Evolutionary conservation across 768 basidiomycete species (phyloP), one percentile per base, ranked within the genome.

Genomic region (Filobasidium floriforme): DNA sequence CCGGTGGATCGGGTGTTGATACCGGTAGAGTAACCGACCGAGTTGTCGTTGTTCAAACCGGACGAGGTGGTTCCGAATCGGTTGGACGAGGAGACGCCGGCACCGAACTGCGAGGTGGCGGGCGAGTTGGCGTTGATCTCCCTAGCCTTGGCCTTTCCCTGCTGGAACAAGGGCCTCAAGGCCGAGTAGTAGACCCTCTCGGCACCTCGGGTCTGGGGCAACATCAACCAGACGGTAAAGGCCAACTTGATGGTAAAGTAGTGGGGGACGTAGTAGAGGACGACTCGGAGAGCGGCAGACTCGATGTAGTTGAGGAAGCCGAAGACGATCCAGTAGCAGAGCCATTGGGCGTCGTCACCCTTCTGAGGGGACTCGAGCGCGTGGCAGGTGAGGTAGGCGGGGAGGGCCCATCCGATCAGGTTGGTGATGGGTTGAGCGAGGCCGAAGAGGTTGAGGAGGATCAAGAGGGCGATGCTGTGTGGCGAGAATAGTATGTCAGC

Each of bases 381-480:
- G 80, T 88, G 89, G 83, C 97, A 86, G 59, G 93, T 96, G 78
- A 97, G 86, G 79, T 91, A 98, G 4, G 92, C 92, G 28, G 96
- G 96, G 73, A 98, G 83, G 32, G 82, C 89, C 88, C 89, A 98
- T 62, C 93, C 96, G 75, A 99, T 85, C 73, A 96, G 83, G 81
- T 96, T 94, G 66, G 94, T 93, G 70, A 94, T 84, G 73, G 92
- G 90, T 7, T 87, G 84, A 60, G 96, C 96, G 74, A 93, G 86
- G 59, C 92, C 84, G 82, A 79, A 73, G 60, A 80, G 69, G 76
- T 79, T 80, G 74, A 80, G 74, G 73, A 79, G 76, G 73, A 80
- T 77, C 60, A 79, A 61, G 46, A 72, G 65, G 67, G 73, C 74
- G 61, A 74, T 60, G 64, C 75, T 73, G 67, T n/a, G 41, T 18